phyloP scores from a whole-genome alignment of 768 basidiomycete genomes.

The Tubosaeta sp. region DNA sequence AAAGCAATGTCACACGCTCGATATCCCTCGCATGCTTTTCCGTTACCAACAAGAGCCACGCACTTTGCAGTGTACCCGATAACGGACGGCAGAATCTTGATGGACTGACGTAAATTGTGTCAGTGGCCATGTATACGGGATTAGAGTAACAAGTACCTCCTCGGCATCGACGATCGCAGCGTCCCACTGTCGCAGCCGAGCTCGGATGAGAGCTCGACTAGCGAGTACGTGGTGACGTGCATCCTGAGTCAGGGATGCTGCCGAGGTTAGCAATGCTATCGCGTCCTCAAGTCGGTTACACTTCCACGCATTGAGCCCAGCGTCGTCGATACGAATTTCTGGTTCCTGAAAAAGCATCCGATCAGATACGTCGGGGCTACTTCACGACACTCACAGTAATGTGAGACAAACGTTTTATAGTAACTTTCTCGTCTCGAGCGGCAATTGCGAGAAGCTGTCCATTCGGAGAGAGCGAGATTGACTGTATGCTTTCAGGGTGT shows the following conservation, averaged over 20 bases:
- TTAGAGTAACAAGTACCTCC: neutral
- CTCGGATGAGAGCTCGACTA: neutral
- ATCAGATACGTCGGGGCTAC: too few relatives aligned
- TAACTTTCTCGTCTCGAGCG: neutral
- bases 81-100: neutral
- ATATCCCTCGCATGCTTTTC: neutral
- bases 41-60: neutral
- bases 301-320: neutral
- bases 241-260: neutral
- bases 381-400: too few relatives aligned
- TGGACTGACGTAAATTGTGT: neutral
- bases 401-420: neutral
- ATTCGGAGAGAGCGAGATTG: too few relatives aligned
- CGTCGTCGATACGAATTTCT: neutral
- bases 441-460: too few relatives aligned
- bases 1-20: neutral
- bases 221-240: neutral
- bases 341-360: neutral
- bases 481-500: too few relatives aligned
- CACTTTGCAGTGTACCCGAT: neutral
- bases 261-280: neutral
- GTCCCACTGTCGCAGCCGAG: neutral
- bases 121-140: neutral
- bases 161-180: neutral
- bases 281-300: neutral